phyloP scores from a whole-genome alignment of 2,329 filamentous ascomycete species.

The Mycogone perniciosa region DNA sequence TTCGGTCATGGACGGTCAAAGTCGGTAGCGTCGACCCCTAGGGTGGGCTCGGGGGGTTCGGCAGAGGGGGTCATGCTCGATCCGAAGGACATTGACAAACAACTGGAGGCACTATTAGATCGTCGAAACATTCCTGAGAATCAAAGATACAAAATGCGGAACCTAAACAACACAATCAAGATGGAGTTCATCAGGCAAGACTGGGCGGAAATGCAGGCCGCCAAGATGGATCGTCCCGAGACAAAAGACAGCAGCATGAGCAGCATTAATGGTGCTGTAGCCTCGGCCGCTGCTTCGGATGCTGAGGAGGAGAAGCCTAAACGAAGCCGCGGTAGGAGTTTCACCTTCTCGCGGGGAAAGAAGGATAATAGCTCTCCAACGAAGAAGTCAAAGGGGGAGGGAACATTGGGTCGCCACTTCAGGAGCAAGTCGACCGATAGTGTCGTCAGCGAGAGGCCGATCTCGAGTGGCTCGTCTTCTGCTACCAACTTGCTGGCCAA shows the following conservation, averaged over 20 bases:
- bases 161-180: slow-evolving; percentile 82
- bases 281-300: slow-evolving; percentile 31
- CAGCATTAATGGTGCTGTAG: slow-evolving; percentile 29
- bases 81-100: slow-evolving; percentile 48
- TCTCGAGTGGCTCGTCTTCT: slow-evolving; percentile 44
- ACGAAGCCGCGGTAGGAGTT: slow-evolving; percentile 48
- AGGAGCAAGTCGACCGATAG: slow-evolving; percentile 69
- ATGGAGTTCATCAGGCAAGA: slow-evolving; percentile 92
- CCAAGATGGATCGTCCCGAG: slow-evolving; percentile 38
- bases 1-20: slow-evolving; percentile 34
- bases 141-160: slow-evolving; percentile 91
- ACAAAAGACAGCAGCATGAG: slow-evolving; percentile 38
- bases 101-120: slow-evolving; percentile 63
- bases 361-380: slow-evolving; percentile 59
- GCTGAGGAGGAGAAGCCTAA: slow-evolving; percentile 46
- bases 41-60: slow-evolving; percentile 6
- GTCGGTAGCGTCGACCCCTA: slow-evolving; percentile 16
- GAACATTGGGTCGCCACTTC: slow-evolving; percentile 56
- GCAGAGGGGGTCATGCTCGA: slow-evolving; percentile 45
- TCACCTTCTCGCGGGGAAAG: slow-evolving; percentile 63
- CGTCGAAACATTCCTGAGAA: slow-evolving; percentile 90
- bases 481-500: slow-evolving; percentile 57
- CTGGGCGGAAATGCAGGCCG: slow-evolving; percentile 60
- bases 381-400: slow-evolving; percentile 68
- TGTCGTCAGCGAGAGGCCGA: slow-evolving; percentile 53